Conservation (phyloP, 352 stramenopile genomes). For the Phytopythium ostracodes region DNA sequence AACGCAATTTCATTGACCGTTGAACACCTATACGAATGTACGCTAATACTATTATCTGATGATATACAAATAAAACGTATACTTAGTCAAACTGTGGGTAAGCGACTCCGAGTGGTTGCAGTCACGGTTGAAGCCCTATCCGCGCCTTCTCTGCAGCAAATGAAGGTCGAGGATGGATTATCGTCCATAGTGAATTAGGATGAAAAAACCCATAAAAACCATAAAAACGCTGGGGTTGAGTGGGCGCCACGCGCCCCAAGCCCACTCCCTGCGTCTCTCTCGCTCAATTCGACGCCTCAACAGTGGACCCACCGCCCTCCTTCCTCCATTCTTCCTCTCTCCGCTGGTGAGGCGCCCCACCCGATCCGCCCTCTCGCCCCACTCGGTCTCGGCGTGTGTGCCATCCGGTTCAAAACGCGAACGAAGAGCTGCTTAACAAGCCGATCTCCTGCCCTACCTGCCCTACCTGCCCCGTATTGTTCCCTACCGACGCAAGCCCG, state of each 20-base stretch:
- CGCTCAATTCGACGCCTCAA: too few relatives aligned
- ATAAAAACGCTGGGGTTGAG: not conserved
- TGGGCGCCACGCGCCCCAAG: not conserved
- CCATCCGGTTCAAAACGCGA: not conserved
- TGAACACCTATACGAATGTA: too few relatives aligned
- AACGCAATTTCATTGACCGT: too few relatives aligned
- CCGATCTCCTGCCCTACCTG: not conserved
- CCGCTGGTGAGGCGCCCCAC: not conserved
- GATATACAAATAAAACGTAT: not conserved
- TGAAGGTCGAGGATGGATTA: not conserved
- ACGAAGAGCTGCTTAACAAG: not conserved
- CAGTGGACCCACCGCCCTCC: too few relatives aligned
- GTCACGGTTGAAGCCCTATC: constrained; percentile 1
- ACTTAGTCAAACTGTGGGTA: not conserved
- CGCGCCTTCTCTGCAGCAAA: not conserved
- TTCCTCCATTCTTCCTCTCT: too few relatives aligned
- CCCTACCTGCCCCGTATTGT: too few relatives aligned
- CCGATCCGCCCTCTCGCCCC: too few relatives aligned
- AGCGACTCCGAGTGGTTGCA: not conserved
- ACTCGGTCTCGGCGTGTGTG: not conserved
- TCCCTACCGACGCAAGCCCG: too few relatives aligned
- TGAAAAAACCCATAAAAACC: not conserved
- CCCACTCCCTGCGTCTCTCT: too few relatives aligned
- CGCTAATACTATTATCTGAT: too few relatives aligned
- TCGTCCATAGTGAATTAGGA: not conserved